A percentile compares a stretch with the other conserved stretches of the same genome.
These are phyloP conservation scores for Talaromyces wortmannii DNA, from an alignment of 495 filamentous ascomycete genomes.

Conservation along the genomic window DNA sequence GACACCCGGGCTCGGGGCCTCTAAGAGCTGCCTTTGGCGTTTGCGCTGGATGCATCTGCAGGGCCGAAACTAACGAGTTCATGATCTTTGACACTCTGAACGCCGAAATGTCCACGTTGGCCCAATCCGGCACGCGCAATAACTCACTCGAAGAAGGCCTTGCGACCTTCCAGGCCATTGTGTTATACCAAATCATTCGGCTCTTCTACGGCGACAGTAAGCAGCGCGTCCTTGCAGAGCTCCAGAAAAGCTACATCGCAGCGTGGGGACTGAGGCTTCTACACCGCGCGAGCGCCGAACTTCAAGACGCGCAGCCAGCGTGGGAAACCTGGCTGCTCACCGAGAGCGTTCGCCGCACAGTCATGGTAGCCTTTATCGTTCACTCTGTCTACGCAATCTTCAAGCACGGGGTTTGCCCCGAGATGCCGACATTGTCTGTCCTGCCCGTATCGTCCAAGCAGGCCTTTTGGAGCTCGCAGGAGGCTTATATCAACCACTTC, in stretches of 20 bases:
- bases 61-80: neutral
- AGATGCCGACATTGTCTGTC: neutral
- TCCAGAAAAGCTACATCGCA: neutral
- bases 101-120: neutral
- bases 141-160: neutral
- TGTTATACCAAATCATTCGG: neutral
- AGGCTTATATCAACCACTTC: neutral
- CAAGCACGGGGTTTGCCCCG: neutral
- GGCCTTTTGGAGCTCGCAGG: neutral
- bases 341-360: constrained; percentile 35
- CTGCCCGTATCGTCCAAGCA: neutral
- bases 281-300: neutral
- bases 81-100: neutral
- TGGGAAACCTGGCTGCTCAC: constrained; percentile 30
- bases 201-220: neutral
- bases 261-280: neutral
- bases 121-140: neutral
- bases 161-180: neutral
- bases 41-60: neutral
- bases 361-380: constrained; percentile 29
- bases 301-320: neutral
- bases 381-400: constrained; percentile 23
- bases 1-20: neutral
- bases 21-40: neutral
- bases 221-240: neutral